Percentiles rank a stretch among this genome's conserved stretches.
Conservation (phyloP, 2,329 filamentous ascomycete genomes). For the Macrophomina pseudophaseolina region DNA sequence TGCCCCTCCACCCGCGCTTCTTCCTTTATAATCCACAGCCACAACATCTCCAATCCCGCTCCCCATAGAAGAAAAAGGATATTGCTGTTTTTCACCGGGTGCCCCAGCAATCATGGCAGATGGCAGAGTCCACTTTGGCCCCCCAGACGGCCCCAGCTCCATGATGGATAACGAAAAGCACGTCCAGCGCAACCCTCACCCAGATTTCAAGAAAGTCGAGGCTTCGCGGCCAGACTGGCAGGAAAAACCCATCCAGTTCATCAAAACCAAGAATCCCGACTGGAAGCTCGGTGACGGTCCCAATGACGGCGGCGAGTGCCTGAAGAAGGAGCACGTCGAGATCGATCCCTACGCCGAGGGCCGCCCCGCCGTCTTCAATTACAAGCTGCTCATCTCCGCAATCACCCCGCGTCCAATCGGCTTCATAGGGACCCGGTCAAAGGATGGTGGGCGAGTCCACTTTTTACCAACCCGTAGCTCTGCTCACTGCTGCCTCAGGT, state of each 20-base stretch:
- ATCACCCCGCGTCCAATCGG: conserved; percentile 83
- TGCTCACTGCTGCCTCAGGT: conserved; percentile 27
- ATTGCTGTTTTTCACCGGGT: neutral
- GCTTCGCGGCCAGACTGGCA: conserved; percentile 68
- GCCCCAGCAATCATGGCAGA: conserved; percentile 7
- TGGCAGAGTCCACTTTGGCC: conserved; percentile 20
- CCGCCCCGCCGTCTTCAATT: conserved; percentile 74
- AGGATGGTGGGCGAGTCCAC: conserved; percentile 57
- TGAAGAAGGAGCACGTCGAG: conserved; percentile 67
- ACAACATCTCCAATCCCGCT: neutral
- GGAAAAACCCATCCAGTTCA: conserved; percentile 58
- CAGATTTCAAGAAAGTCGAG: conserved; percentile 77
- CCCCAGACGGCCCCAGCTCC: conserved; percentile 3
- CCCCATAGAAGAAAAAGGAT: neutral
- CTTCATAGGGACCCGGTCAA: conserved; percentile 62
- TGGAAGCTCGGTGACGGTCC: conserved; percentile 72
- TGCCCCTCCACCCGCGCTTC: neutral
- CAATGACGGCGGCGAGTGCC: conserved; percentile 59
- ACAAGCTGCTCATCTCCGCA: conserved; percentile 87
- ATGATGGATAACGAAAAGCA: conserved; percentile 53
- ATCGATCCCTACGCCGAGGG: conserved; percentile 82
- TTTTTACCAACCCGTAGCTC: neutral
- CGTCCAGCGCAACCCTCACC: conserved; percentile 69
- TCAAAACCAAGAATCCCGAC: conserved; percentile 66
- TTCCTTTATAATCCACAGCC: conserved; percentile 14